Base-by-base conservation (phyloP, 805 yeast genomes). In the Lachancea dasiensis region DNA sequence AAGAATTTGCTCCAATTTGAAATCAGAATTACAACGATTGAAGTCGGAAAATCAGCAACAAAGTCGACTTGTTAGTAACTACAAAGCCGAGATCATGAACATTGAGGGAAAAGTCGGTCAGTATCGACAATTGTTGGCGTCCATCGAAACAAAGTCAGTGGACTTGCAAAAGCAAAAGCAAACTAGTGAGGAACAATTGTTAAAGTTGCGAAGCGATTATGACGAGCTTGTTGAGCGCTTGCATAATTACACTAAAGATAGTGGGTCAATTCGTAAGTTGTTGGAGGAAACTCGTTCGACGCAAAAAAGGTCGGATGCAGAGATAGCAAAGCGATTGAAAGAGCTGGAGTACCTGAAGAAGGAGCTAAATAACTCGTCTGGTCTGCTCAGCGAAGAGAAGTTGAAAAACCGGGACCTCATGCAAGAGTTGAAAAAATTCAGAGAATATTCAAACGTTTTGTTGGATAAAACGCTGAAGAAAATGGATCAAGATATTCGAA, bases 301-400 rank as follows among this genome's bases (percentile, higher is more conserved):
- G 6, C 63, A 60, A 31, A 31, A 39, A 19, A 47, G 37, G 3
- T 22, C 38, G 3, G 52, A 46, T 21, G 36, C 45, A 14, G 55
- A 55, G 45, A 22, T 49, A 17, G 20, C 44, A 6, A 51, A 37
- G 43, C 58, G 52, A 44, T 43, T 44, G 19, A 61, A 58, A 38
- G 69, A 67, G 15, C 60, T 68, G 13, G 54, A 53, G 13, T 50
- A 54, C 19, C 45, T 68, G 23, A 63, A 58, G 40, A 41, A 56
- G 25, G 67, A 61, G 35, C 44, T 68, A 5, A 68, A 70, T 50
- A 69, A 69, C 39, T 56, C 65, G 17, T 62, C 73, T 7, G 73
- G 75, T 1, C 60, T 67, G 32, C 53, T 72, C 27, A 67, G 71
- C 6, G 76, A 70, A 38, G 74, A 71, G 44, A 70, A 67, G 38